Base-by-base conservation (phyloP, 176 grass and related monocot genomes). In the Canna indica region DNA sequence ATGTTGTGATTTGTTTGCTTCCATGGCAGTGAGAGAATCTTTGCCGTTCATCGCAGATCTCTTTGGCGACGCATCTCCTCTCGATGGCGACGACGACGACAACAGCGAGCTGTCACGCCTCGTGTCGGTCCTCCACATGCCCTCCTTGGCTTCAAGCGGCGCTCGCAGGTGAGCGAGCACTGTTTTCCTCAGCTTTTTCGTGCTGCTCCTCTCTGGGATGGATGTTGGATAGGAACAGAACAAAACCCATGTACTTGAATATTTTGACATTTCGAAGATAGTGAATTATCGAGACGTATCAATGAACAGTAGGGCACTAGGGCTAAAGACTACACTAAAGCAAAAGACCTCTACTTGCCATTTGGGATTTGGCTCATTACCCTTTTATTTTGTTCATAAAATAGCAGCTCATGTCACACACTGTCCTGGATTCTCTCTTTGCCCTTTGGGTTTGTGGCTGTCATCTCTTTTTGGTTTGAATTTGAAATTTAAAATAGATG, bases 111-210 rank as follows among this genome's bases (percentile, higher is more conserved):
- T 82, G 65, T 72, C 80, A 77, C 34, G 41, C 70, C 41, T 50
- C 70, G 41, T 70, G 61, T 74, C 79, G 72, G 64, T 70, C 79
- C 50, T 60, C 44, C 61, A 68, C 72, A 14, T 77, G 80, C 41
- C 80, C 80, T 4, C 38, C 80, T 70, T 82, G 80, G 80, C 73
- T 82, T 41, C 73, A 72, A 82, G 67, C 73, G 64, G 80, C 73
- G 14, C 66, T 82, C 64, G 28, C 73, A 82, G 80, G 80, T 82
- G 4, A 0, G 3, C 2, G 15, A 26, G 0, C 4, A 11, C 16
- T 70, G 12, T 20, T 20, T 1, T 22, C 47, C 32, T 1, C 7
- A 8, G 2, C 9, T 52, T 10, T 78, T 65, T 73, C 64, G 8
- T 38, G 63, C 34, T 24, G 34, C 22, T 25, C 8, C n/a, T 66